phyloP scores from a whole-genome alignment of 2,329 filamentous ascomycete genomes.

The Aspergillus quadricinctus region DNA sequence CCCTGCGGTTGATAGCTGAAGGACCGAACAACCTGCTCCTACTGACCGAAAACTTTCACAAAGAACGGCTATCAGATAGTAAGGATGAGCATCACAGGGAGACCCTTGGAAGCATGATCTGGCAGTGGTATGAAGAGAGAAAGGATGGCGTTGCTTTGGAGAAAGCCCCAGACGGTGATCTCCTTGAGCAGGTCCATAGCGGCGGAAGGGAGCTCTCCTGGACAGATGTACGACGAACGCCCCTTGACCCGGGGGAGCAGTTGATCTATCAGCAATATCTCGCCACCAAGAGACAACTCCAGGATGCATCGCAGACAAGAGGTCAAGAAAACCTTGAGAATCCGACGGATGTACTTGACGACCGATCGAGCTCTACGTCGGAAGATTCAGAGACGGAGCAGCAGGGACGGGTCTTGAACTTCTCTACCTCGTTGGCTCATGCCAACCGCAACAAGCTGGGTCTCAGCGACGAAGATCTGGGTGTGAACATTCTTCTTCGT shows the following conservation, averaged over 20 bases:
- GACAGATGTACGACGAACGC: slow-evolving; percentile 57
- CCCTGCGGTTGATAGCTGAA: slow-evolving; percentile 68
- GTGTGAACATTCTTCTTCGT: slow-evolving; percentile 84
- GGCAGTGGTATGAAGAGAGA: slow-evolving; percentile 72
- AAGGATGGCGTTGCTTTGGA: slow-evolving; percentile 61
- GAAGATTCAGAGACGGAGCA: slow-evolving; percentile 87
- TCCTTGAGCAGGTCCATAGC: slow-evolving; percentile 63
- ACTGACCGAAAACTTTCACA: slow-evolving; percentile 65
- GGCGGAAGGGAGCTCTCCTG: slow-evolving; percentile 60
- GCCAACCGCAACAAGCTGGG: slow-evolving; percentile 80
- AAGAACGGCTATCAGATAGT: slow-evolving; percentile 19
- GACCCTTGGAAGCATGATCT: slow-evolving; percentile 70
- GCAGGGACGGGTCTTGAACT: slow-evolving; percentile 86
- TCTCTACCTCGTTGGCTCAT: slow-evolving; percentile 79
- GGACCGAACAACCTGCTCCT: slow-evolving; percentile 80
- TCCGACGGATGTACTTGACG: slow-evolving; percentile 66
- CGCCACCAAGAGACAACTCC: slow-evolving; percentile 79
- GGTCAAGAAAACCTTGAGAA: slow-evolving; percentile 68
- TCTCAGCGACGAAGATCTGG: slow-evolving; percentile 82
- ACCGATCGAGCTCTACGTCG: slow-evolving; percentile 79
- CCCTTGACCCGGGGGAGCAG: slow-evolving; percentile 71
- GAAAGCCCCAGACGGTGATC: slow-evolving; percentile 51
- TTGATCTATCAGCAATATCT: slow-evolving; percentile 86
- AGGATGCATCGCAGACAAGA: slow-evolving; percentile 71
- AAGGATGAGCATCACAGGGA: slow-evolving; percentile 37